Percentiles rank a stretch among this genome's conserved stretches.
phyloP scores from a whole-genome alignment of 345 rosid species.

The Nephelium lappaceum region DNA sequence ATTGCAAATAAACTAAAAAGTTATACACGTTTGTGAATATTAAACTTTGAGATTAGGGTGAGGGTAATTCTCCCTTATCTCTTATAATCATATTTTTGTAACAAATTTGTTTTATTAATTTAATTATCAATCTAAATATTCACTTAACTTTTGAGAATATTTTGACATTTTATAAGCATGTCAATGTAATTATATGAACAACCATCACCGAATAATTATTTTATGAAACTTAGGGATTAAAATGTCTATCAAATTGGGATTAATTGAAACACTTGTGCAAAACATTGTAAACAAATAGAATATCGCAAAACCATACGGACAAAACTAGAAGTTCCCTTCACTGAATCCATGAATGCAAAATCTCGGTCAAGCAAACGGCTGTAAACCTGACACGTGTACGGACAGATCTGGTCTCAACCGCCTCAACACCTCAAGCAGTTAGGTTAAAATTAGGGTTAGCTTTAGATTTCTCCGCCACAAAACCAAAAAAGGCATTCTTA shows the following conservation, averaged over 20 bases:
- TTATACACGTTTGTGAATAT: no score
- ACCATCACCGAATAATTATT: no score
- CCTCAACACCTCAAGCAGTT: constrained; percentile 18
- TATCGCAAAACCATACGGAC: neutral
- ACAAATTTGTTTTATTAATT: no score
- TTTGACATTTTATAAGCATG: neutral
- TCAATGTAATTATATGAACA: neutral
- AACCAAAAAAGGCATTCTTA: neutral
- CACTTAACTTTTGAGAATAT: no score
- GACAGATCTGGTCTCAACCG: constrained; percentile 29
- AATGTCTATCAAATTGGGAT: neutral
- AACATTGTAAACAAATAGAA: neutral
- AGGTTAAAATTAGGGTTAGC: constrained; percentile 38
- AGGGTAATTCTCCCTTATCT: no score
- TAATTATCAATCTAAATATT: no score
- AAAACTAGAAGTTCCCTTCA: neutral
- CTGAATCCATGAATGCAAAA: neutral
- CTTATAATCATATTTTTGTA: no score
- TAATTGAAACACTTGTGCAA: neutral
- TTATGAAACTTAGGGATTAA: no score
- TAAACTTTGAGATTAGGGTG: no score
- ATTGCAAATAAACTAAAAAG: no score
- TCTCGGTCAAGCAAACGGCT: constrained; percentile 22
- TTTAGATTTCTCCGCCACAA: neutral
- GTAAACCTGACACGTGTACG: constrained; percentile 52